Evolutionary conservation across 257 asterid genomes (phyloP).

Genomic region (Rauvolfia tetraphylla): DNA sequence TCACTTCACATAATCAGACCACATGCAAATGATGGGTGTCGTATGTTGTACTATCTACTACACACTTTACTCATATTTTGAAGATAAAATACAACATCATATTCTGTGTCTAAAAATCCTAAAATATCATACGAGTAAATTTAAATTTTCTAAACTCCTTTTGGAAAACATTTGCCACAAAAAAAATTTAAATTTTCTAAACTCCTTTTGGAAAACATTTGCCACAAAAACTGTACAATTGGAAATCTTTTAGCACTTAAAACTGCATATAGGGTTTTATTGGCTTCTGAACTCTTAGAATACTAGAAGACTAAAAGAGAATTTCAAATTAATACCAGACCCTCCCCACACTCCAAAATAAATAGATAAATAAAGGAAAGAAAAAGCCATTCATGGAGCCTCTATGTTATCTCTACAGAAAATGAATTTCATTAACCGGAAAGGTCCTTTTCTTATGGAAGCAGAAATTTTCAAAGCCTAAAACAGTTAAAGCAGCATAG

Average conservation of each 20-base stretch:
- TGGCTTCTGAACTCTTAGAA: not conserved
- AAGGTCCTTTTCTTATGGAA: not conserved
- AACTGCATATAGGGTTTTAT: not conserved
- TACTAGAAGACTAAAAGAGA: not conserved
- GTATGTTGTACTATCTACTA: not conserved
- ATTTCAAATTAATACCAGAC: not conserved
- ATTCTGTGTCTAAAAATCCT: not conserved
- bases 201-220: not conserved
- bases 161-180: not conserved
- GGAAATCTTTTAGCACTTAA: not conserved
- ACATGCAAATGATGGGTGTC: not conserved
- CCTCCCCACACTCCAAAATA: too few species aligned
- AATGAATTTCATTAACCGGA: not conserved
- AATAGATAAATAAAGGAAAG: not conserved
- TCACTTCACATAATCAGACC: not conserved
- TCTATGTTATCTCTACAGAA: not conserved
- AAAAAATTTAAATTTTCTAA: too few species aligned
- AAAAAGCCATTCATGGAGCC: not conserved
- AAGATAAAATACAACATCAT: not conserved
- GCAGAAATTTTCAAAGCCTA: not conserved
- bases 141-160: not conserved
- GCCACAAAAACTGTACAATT: not conserved
- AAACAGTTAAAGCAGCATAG: not conserved
- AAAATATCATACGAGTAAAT: not conserved
- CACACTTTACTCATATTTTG: not conserved